A percentile compares a stretch with the other conserved stretches of the same genome.
phyloP scores from a whole-genome alignment of 208 protist genomes.

The Leishmania guyanensis region DNA sequence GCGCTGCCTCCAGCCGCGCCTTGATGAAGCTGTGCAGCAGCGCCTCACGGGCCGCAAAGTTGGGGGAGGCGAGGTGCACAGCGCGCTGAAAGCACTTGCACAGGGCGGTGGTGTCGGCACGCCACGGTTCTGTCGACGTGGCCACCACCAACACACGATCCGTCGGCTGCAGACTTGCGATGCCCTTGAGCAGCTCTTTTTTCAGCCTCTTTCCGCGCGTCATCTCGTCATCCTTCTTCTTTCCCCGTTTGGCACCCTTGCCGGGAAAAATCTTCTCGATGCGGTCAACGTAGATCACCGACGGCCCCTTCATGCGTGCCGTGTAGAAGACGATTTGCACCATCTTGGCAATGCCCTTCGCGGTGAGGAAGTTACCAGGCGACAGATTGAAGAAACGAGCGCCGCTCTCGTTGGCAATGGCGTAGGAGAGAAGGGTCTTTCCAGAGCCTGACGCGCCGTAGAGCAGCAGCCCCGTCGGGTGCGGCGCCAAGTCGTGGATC shows the following conservation, averaged over 20 bases:
- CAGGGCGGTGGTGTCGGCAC: constrained; percentile 60
- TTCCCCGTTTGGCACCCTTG: constrained; percentile 42
- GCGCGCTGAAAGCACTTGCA: constrained; percentile 72
- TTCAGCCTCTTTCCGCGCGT: constrained; percentile 89
- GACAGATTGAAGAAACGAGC: constrained; percentile 94
- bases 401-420: constrained; percentile 84
- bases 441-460: constrained; percentile 89
- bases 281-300: constrained; percentile 94
- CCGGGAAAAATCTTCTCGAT: constrained; percentile 88
- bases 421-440: constrained; percentile 91
- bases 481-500: constrained; percentile 86
- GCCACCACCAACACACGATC: constrained; percentile 93
- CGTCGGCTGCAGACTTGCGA: constrained; percentile 71
- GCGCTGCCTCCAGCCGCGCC: constrained; percentile 4
- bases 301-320: constrained; percentile 85
- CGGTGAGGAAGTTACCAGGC: constrained; percentile 75
- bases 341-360: constrained; percentile 73
- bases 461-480: constrained; percentile 69
- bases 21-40: constrained; percentile 72
- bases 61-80: constrained; percentile 78
- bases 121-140: constrained; percentile 71
- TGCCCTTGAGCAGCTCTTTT: constrained; percentile 88
- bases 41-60: constrained; percentile 85
- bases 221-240: constrained; percentile 64
- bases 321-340: constrained; percentile 92